Evolutionary conservation across 495 filamentous ascomycete genomes (phyloP).

Genomic region (Cryomyces minteri): DNA sequence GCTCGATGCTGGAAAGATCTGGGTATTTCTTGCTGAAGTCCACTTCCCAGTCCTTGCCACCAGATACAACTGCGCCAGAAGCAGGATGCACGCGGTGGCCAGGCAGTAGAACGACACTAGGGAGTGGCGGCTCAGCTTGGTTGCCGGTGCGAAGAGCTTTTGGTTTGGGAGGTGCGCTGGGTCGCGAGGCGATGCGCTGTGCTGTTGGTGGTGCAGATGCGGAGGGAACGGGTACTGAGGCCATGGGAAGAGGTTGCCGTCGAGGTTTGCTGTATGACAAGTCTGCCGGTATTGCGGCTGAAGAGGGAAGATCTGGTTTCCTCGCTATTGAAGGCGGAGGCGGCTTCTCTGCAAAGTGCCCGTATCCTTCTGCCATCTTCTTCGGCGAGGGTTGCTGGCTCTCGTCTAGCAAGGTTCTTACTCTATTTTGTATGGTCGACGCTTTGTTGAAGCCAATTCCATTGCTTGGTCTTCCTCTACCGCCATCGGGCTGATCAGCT

Average conservation of each 20-base stretch:
- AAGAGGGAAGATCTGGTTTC: constrained; percentile 2
- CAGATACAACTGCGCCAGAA: constrained; percentile 2
- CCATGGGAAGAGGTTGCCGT: constrained; percentile 3
- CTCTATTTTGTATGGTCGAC: constrained; percentile 72
- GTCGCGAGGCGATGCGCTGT: constrained; percentile 8
- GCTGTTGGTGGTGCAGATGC: constrained; percentile 1
- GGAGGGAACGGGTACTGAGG: constrained; percentile 2
- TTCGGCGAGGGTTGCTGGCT: constrained; percentile 37
- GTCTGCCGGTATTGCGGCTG: constrained; percentile 1
- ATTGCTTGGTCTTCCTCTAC: constrained; percentile 26
- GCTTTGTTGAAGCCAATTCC: constrained; percentile 29
- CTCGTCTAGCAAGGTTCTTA: constrained; percentile 74
- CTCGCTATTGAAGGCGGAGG: constrained; percentile 3
- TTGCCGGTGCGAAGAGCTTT: constrained; percentile 33
- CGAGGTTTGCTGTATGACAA: not conserved
- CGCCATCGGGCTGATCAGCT: constrained; percentile 31
- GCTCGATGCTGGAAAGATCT: constrained; percentile 60
- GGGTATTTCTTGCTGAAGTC: constrained; percentile 74
- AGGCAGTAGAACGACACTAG: not conserved
- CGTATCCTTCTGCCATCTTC: constrained; percentile 78
- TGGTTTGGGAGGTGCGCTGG: constrained; percentile 41
- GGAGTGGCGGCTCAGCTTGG: not conserved
- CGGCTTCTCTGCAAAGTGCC: constrained; percentile 48
- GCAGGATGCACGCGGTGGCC: not conserved
- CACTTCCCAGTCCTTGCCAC: constrained; percentile 42